A percentile compares a stretch with the other conserved stretches of the same genome.
Conservation (phyloP, 2,329 filamentous ascomycete species). For the Exophiala oligosperma region DNA sequence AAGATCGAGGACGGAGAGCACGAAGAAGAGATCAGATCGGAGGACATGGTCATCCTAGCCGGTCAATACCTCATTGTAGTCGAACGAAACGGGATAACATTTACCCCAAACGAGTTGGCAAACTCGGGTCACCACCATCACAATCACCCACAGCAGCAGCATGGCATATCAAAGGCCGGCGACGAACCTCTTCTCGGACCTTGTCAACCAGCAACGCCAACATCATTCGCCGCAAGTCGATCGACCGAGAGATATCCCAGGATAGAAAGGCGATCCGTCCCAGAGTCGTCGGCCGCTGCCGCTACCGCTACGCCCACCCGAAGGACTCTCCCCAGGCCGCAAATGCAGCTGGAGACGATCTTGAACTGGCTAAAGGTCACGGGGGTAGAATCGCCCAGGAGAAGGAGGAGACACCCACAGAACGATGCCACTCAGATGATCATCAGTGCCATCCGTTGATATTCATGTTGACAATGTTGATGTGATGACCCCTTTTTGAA, state of each 20-base stretch:
- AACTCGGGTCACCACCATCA: background rate
- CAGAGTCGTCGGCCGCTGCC: too few relatives aligned
- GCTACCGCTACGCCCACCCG: background rate
- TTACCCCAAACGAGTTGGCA: background rate
- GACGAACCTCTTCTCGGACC: background rate
- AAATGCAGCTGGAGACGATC: conserved; percentile 3
- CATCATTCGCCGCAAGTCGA: background rate
- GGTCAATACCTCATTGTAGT: conserved; percentile 15
- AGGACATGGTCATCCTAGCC: conserved; percentile 10
- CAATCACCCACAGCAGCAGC: too few relatives aligned
- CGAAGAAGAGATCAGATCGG: conserved; percentile 7
- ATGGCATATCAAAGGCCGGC: background rate
- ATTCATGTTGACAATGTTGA: background rate
- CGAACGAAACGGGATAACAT: background rate
- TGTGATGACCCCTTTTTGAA: too few relatives aligned
- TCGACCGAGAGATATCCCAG: too few relatives aligned
- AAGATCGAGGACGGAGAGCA: conserved; percentile 2
- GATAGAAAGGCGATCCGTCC: background rate
- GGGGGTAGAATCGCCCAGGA: background rate
- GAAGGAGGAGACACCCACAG: conserved; percentile 4
- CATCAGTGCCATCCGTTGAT: conserved; percentile 5
- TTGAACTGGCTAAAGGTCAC: conserved; percentile 13
- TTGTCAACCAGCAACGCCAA: background rate
- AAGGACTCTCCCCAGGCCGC: background rate
- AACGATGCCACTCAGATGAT: background rate